Percentiles rank a stretch among this genome's conserved stretches.
These are phyloP conservation scores for Talaromyces sp. DNA, from an alignment of 2,329 filamentous ascomycete genomes.

Conservation along the genomic window DNA sequence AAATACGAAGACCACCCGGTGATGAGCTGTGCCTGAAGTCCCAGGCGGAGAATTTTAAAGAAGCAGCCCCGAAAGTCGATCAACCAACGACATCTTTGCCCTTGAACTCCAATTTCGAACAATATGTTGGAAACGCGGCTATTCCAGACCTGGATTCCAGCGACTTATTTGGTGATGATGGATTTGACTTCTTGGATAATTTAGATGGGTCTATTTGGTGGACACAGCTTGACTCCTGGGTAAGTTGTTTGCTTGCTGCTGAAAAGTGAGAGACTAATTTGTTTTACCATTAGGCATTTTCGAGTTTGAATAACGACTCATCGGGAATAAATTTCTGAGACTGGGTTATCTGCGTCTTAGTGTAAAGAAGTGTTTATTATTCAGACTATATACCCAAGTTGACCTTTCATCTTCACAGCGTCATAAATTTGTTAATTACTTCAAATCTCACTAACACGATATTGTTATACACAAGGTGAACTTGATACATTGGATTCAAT, in stretches of 20 bases:
- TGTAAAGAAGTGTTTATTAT: not conserved
- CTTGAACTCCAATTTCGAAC: not conserved
- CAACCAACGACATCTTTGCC: not conserved
- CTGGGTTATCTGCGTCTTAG: not conserved
- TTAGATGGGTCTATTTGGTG: slow-evolving; percentile 34
- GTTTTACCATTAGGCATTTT: slow-evolving; percentile 24
- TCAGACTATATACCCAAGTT: not conserved
- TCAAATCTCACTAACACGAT: not conserved
- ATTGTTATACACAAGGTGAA: not conserved
- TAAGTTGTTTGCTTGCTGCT: slow-evolving; percentile 13
- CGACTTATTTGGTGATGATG: slow-evolving; percentile 19
- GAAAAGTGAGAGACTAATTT: slow-evolving; percentile 1
- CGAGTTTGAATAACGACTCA: slow-evolving; percentile 25
- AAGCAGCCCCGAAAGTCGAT: not conserved
- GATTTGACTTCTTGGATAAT: slow-evolving; percentile 24
- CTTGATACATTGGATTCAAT: not conserved
- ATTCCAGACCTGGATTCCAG: slow-evolving; percentile 14
- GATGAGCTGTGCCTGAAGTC: not conserved
- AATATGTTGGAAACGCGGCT: slow-evolving; percentile 16
- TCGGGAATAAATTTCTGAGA: slow-evolving; percentile 21
- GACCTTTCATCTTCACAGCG: not conserved
- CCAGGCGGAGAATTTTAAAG: not conserved
- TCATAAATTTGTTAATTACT: not conserved
- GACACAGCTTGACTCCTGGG: slow-evolving; percentile 35
- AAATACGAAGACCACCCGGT: not conserved